Base-by-base conservation (phyloP, 2,329 filamentous ascomycete species). In the Alternaria arbusti region DNA sequence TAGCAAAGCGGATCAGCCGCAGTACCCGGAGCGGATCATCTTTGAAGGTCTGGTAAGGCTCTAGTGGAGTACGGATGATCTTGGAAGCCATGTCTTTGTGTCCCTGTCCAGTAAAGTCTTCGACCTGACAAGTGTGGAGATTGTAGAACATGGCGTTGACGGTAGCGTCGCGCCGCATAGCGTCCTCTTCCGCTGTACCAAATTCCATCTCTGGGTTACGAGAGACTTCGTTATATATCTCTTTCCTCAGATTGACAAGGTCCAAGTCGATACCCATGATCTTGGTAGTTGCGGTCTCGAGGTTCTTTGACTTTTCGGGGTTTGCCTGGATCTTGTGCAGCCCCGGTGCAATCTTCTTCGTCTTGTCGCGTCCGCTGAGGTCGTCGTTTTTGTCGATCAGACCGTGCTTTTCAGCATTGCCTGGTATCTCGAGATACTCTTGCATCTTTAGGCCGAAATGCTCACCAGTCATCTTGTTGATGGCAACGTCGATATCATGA, bases 121-220 rank as follows among this genome's bases (percentile, higher is more conserved):
- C 95, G 36, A 98, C 87, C 62, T 86, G 73, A 32, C 88, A 86
- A 1, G 90, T 93, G 74, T 94, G 89, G 43, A 99, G 83, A 72
- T 98, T 98, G 84, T 96, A 98, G 82, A 98, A 98, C 66, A 99
- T 87, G 23, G 96, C 93, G 78, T 99, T 99, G 65, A 98, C 89
- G 0, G 94, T 97, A 22, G 95, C 94, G 83, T 99, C 95, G 51
- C 95, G 89, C 22, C 95, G 89, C 69, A 94, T 78, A 3, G 95
- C 95, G 80, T 99, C 95, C 79, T 99, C 94, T 76, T 92, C 87
- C 1, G 95, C 90, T 0, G 93, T 97, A 6, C 95, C 96, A 79
- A 97, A 97, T 77, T 97, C 94, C 86, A 98, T 91, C 71, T 93
- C 86, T 1, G 95, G 95, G 73, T 96, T 97, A 36, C 96, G 89